Percentiles rank a stretch among this genome's conserved stretches.
Evolutionary conservation across 345 rosid genomes (phyloP).

Genomic region (Linum tenue): DNA sequence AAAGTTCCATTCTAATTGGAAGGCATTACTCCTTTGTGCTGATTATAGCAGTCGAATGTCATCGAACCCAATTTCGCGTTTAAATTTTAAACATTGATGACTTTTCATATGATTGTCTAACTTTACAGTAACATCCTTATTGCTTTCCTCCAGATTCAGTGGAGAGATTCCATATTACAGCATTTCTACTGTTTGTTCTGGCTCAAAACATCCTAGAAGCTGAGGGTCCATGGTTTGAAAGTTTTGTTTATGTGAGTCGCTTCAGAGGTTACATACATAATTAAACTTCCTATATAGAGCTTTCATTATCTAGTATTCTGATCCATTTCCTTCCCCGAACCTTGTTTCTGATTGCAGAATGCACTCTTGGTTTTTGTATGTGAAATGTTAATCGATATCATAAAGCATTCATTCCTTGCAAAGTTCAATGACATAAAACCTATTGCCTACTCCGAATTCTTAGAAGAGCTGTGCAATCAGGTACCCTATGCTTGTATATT

Average conservation of each 20-base stretch:
- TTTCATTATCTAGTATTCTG: background rate
- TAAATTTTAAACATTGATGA: too few relatives aligned
- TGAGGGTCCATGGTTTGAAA: conserved; percentile 93
- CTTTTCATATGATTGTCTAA: too few relatives aligned
- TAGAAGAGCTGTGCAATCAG: conserved; percentile 97
- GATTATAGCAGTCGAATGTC: too few relatives aligned
- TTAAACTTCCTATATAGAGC: conserved; percentile 8
- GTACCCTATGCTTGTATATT: conserved; percentile 21
- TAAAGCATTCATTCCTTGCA: conserved; percentile 97
- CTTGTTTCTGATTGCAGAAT: conserved; percentile 49
- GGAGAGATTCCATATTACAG: conserved; percentile 90
- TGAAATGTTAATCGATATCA: conserved; percentile 77
- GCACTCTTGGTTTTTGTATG: conserved; percentile 69
- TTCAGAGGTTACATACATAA: background rate
- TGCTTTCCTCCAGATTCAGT: conserved; percentile 58
- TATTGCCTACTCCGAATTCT: conserved; percentile 87
- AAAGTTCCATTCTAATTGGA: too few relatives aligned
- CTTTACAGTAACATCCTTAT: too few relatives aligned
- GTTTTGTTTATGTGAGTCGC: conserved; percentile 68
- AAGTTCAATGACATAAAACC: conserved; percentile 92
- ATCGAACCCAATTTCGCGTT: too few relatives aligned
- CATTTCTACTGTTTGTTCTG: conserved; percentile 79
- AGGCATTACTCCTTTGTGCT: too few relatives aligned
- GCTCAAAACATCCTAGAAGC: conserved; percentile 94
- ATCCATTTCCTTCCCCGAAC: conserved; percentile 1